Evolutionary conservation across 2,329 filamentous ascomycete genomes (phyloP), one percentile per base, ranked within the genome.

Genomic region (Trichophyton rubrum): DNA sequence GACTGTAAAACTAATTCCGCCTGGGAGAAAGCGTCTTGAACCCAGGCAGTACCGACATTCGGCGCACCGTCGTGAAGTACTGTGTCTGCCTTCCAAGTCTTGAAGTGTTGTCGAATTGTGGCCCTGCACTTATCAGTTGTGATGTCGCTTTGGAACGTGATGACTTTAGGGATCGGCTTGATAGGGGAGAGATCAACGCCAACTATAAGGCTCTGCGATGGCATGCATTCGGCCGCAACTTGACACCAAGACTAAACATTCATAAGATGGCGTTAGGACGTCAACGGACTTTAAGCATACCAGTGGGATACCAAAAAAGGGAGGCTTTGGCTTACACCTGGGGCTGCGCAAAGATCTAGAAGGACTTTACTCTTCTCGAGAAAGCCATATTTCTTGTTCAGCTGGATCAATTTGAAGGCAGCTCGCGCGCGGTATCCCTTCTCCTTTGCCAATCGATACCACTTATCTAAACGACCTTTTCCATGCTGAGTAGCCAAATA

Each of bases 351-450:
- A 72, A 99, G 87, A 86, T 99, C 95, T 73, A 99, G 81, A 63
- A 96, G 79, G 69, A 97, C 93, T 79, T 89, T 95, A 76, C 90
- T 95, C 80, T 95, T 92, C 75, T 97, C 90, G 67, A 99, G 80
- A 75, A 99, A 99, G 67, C 90, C 89, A 87, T 95, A 99, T 74
- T 96, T 97, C 78, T 97, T 96, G 79, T 99, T 99, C 69, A 99
- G 79, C 74, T 99, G 92, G 67, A 99, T 92, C 68, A 99, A 78
- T 78, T 99, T 99, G 82, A 97, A 97, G 61, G 93, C 91, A 68
- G 93, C 91, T 82, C 93, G 84, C 64, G 93, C 92, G 70, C 93
- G 83, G 73, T 96, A 99, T 64, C 93, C 93, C 76, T 96, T 97
- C 74, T 99, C 93, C 76, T 99, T 99, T 64, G 93, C 93, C 69